Evolutionary conservation across 768 basidiomycete genomes (phyloP), one percentile per base, ranked within the genome.

Genomic region (Lactarius quietus): DNA sequence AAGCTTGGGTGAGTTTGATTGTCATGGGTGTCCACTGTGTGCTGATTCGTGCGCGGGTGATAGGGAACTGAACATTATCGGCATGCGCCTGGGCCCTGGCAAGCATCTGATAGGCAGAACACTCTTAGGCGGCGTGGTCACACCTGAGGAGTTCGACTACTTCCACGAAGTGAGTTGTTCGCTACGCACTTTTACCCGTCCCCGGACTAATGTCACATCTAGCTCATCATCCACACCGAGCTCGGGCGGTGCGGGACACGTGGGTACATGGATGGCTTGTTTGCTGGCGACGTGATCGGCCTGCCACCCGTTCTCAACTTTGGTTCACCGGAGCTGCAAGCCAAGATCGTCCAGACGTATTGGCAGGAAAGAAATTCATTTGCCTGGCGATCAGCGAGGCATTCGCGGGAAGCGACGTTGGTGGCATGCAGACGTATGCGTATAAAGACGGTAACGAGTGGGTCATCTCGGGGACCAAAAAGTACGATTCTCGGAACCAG

Each of bases 381-480:
- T 89, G 88, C 9, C 80, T 98, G 38, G 96, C 96, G 10, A 93
- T 98, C 72, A 89, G 87, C 54, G 96, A 98, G 77, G 93, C 95
- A 0, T 96, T 95, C 69, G 95, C 94, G 3, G 92, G 92, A 20
- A 91, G 89, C 70, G 92, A 94, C 69, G 92, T 94, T 3, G 76
- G 84, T 57, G 93, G 95, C 3, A 71, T 95, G 39, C 93, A 86
- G 80, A 98, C 89, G 63, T 89, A 87, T 1, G 95, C 95, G 1
- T 84, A 85, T 62, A 85, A 86, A 63, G 93, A 96, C 71, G 95
- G 93, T 1, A 86, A 91, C 69, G 78, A 87, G 48, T 96, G 90
- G 89, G 82, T 94, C 15, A 87, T 98, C 67, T 92, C 88, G 48
- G 96, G 96, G 20, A 95, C 93, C 7, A 98, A 98, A 77, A 96